Conservation (phyloP, 1,284 basidiomycete species). For the Agroathelia rolfsii region DNA sequence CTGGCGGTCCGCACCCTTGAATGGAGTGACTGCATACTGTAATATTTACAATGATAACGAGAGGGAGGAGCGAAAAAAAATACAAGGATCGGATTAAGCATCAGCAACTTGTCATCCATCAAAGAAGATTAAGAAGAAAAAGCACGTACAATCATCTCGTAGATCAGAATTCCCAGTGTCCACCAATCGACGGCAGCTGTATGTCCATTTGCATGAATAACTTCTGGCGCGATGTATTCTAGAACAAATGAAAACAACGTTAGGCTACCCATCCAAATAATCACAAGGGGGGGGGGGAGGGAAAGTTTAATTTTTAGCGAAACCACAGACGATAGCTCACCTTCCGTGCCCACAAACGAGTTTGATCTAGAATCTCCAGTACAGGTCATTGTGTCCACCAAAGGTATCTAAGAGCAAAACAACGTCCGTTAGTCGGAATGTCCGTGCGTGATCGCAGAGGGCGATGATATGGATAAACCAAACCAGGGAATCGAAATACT, state of each 20-base stretch:
- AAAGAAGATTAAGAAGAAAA: slow-evolving; percentile 16
- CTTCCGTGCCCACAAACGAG: slow-evolving; percentile 98
- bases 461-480: slow-evolving; percentile 12
- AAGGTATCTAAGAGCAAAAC: slow-evolving; percentile 47
- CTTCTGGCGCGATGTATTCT: slow-evolving; percentile 99
- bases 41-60: slow-evolving; percentile 5
- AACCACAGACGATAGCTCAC: slow-evolving; percentile 33
- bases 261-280: slow-evolving; percentile 14
- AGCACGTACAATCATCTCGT: slow-evolving; percentile 96
- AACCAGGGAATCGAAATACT: slow-evolving; percentile 16
- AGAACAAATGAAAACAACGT: slow-evolving; percentile 19
- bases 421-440: slow-evolving; percentile 8
- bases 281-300: not conserved
- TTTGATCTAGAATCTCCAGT: slow-evolving; percentile 97
- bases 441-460: slow-evolving; percentile 10
- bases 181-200: slow-evolving; percentile 99
- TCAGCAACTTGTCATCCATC: slow-evolving; percentile 9
- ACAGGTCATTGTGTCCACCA: slow-evolving; percentile 95
- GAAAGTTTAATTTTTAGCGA: slow-evolving; percentile 10
- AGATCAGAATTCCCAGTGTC: slow-evolving; percentile 97
- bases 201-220: slow-evolving; percentile 96
- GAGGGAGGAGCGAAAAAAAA: slow-evolving; percentile 4
- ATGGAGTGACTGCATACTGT: slow-evolving; percentile 94
- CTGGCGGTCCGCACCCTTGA: slow-evolving; percentile 93
- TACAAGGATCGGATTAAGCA: too few species aligned